A percentile compares a stretch with the other conserved stretches of the same genome.
Evolutionary conservation across 306 rosid species (phyloP).

Genomic region (Begonia loranthoides): DNA sequence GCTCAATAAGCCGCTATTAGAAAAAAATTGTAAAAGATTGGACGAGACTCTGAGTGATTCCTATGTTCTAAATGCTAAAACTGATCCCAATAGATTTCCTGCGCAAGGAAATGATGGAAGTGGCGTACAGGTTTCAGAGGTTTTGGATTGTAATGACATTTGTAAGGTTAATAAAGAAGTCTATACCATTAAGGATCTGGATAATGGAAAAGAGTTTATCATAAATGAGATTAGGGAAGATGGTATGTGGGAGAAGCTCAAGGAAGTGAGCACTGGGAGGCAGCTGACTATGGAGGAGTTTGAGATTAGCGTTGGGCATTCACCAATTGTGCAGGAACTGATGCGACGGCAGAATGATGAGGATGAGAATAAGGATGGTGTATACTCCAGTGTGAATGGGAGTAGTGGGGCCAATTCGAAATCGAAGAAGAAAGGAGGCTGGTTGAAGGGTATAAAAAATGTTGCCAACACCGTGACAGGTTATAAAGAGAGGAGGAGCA

Average conservation of each 20-base stretch:
- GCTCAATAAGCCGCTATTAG: slow-evolving; percentile 50
- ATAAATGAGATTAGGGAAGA: slow-evolving; percentile 33
- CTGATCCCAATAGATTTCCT: slow-evolving; percentile 3
- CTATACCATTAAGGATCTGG: slow-evolving; percentile 38
- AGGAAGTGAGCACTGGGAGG: slow-evolving; percentile 28
- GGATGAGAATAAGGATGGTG: slow-evolving; percentile 24
- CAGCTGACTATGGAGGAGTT: slow-evolving; percentile 32
- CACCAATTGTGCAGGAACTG: slow-evolving; percentile 33
- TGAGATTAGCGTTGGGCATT: slow-evolving; percentile 23
- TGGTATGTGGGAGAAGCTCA: slow-evolving; percentile 26
- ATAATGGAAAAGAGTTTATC: slow-evolving; percentile 35
- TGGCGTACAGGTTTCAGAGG: slow-evolving; percentile 18
- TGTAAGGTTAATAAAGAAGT: slow-evolving; percentile 20
- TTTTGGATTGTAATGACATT: slow-evolving; percentile 15
- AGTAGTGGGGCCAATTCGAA: slow-evolving; percentile 24
- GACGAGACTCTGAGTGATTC: slow-evolving; percentile 35
- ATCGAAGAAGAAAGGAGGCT: slow-evolving; percentile 69
- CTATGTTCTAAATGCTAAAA: slow-evolving; percentile 15
- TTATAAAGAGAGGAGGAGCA: slow-evolving; percentile 61
- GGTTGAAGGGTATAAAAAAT: slow-evolving; percentile 70
- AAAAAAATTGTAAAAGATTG: slow-evolving; percentile 24
- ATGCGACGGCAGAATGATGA: slow-evolving; percentile 65
- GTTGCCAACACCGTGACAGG: slow-evolving; percentile 57
- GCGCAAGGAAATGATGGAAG: slow-evolving; percentile 8
- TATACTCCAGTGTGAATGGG: slow-evolving; percentile 25